Percentiles rank a stretch among this genome's conserved stretches.
Conservation (phyloP, 1,284 basidiomycete species). For the Moniliella sp. region DNA sequence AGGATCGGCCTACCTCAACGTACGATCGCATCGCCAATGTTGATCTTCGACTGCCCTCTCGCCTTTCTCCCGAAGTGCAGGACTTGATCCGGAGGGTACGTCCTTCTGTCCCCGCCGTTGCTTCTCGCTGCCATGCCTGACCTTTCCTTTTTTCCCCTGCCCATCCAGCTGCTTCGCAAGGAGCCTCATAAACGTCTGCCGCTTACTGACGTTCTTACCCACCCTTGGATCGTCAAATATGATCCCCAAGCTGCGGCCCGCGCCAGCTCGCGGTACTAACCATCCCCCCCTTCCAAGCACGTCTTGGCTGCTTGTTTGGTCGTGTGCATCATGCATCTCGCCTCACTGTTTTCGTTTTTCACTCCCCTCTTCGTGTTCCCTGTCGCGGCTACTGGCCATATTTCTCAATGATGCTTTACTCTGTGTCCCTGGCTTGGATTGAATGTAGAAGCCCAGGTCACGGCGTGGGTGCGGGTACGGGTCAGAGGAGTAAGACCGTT, state of each 20-base stretch:
- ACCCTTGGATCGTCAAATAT: conserved; percentile 81
- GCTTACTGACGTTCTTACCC: conserved; percentile 55
- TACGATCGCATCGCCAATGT: conserved; percentile 20
- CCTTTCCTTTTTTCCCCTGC: neutral
- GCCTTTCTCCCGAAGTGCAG: conserved; percentile 14
- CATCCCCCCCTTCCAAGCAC: too few relatives aligned
- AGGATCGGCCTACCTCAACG: conserved; percentile 45
- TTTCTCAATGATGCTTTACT: too few relatives aligned
- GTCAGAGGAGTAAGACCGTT: too few relatives aligned
- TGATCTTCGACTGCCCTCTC: conserved; percentile 18
- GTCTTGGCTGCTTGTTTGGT: too few relatives aligned
- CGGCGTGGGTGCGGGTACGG: too few relatives aligned
- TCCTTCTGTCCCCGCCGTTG: neutral
- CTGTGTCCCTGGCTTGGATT: too few relatives aligned
- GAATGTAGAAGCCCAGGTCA: too few relatives aligned
- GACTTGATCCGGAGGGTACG: conserved; percentile 16
- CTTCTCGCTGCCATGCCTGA: neutral
- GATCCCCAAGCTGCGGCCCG: conserved; percentile 17
- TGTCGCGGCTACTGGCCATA: too few relatives aligned
- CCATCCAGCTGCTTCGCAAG: conserved; percentile 56
- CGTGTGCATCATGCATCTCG: too few relatives aligned
- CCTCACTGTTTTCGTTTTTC: too few relatives aligned
- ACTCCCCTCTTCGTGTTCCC: too few relatives aligned
- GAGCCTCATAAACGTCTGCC: conserved; percentile 63
- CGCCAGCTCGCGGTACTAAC: too few relatives aligned